phyloP scores from a whole-genome alignment of 2,329 filamentous ascomycete genomes.

The Emmonsiellopsis sp. region DNA sequence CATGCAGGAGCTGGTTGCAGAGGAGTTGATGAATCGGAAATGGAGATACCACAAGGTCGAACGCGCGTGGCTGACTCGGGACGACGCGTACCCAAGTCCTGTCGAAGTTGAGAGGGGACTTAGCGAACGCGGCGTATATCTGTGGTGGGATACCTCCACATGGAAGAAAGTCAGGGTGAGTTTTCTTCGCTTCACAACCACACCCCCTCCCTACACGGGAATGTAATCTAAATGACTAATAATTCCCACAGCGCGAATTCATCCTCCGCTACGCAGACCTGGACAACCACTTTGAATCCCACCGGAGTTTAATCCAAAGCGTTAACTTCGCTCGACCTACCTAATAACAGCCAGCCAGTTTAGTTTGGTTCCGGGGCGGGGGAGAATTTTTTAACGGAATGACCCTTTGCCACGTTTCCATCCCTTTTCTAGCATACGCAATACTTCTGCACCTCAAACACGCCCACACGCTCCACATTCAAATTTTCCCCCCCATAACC shows the following conservation, averaged over 20 bases:
- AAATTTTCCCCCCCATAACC: too few species aligned
- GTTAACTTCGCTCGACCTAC: slow-evolving; percentile 23
- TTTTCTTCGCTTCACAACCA: slow-evolving; percentile 4
- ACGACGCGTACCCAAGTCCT: slow-evolving; percentile 38
- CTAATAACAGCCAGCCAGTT: slow-evolving; percentile 3
- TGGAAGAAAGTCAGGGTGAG: slow-evolving; percentile 43
- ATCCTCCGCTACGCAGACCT: slow-evolving; percentile 41
- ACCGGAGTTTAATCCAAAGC: slow-evolving; percentile 24
- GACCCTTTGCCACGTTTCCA: too few species aligned
- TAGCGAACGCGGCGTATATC: slow-evolving; percentile 42
- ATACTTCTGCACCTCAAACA: too few species aligned
- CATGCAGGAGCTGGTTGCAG: slow-evolving; percentile 55
- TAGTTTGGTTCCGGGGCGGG: too few species aligned
- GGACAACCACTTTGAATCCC: slow-evolving; percentile 37
- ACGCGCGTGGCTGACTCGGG: slow-evolving; percentile 42
- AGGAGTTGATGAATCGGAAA: slow-evolving; percentile 48
- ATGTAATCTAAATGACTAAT: neutral
- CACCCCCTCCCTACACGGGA: neutral
- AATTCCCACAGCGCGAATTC: slow-evolving; percentile 32
- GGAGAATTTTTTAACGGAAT: too few species aligned
- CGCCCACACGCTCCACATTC: too few species aligned
- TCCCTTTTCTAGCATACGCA: too few species aligned
- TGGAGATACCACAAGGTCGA: slow-evolving; percentile 46
- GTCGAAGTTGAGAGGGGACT: slow-evolving; percentile 39
- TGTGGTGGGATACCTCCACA: slow-evolving; percentile 40